Conservation (phyloP, 2,329 filamentous ascomycete genomes). For the Diaporthe batatas region DNA sequence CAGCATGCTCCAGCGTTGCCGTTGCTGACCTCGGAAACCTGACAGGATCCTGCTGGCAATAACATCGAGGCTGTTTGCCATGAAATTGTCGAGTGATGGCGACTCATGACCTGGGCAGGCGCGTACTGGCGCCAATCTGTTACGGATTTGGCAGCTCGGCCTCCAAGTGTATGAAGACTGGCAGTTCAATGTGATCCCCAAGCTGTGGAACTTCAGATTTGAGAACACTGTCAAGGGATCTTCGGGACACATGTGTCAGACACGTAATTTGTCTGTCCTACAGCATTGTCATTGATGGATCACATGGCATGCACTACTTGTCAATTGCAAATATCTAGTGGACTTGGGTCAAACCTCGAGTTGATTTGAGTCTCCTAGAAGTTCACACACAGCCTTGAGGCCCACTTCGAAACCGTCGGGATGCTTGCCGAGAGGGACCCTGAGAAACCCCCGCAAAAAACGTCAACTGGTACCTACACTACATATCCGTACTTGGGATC, state of each 20-base stretch:
- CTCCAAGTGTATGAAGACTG: neutral
- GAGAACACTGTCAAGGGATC: too few species aligned
- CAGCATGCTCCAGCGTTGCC: neutral
- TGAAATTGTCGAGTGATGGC: slow-evolving; percentile 12
- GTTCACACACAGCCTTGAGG: neutral
- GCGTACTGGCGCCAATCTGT: too few species aligned
- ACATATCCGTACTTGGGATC: neutral
- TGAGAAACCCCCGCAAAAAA: neutral
- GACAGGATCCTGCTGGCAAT: slow-evolving; percentile 60
- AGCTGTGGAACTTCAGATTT: neutral
- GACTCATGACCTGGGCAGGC: too few species aligned
- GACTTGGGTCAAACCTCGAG: neutral
- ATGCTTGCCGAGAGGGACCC: neutral
- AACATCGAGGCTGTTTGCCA: slow-evolving; percentile 63
- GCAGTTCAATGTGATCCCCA: neutral
- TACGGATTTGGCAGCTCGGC: neutral
- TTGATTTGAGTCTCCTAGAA: neutral
- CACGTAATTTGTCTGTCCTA: neutral
- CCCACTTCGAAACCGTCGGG: neutral
- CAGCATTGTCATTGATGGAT: neutral
- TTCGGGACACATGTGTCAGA: too few species aligned
- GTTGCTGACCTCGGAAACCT: neutral
- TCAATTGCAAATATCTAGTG: too few species aligned
- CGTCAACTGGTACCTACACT: too few species aligned
- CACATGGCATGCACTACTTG: too few species aligned